phyloP scores from a whole-genome alignment of 2,329 filamentous ascomycete species.

The Epicoccum sorghinum region DNA sequence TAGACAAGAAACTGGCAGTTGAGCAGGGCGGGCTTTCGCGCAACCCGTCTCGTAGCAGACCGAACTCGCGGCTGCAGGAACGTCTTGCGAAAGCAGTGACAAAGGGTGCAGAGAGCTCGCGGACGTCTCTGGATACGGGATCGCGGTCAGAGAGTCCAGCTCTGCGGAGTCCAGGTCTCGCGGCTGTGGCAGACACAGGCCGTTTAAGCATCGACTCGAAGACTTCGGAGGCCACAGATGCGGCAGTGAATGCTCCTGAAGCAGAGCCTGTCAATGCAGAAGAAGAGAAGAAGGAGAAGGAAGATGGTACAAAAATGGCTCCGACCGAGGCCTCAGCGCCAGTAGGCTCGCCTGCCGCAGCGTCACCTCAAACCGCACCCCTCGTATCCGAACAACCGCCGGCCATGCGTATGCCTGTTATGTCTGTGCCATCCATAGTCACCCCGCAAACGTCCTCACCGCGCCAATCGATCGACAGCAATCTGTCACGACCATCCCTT shows the following conservation, averaged over 20 bases:
- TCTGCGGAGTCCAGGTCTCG: conserved; percentile 35
- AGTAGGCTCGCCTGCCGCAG: conserved; percentile 7
- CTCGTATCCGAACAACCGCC: conserved; percentile 47
- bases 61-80: conserved; percentile 86
- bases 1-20: conserved; percentile 38
- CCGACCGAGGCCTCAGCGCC: conserved; percentile 34
- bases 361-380: conserved; percentile 22
- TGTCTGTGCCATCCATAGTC: conserved; percentile 42
- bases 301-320: conserved; percentile 25
- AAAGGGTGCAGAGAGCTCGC: conserved; percentile 66
- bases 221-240: conserved; percentile 37
- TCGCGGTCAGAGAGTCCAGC: conserved; percentile 62
- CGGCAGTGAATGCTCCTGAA: conserved; percentile 19
- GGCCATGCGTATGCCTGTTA: conserved; percentile 32
- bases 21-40: conserved; percentile 58
- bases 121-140: conserved; percentile 56
- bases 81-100: conserved; percentile 86
- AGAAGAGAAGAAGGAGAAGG: conserved; percentile 9
- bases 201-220: conserved; percentile 54
- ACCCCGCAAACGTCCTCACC: conserved; percentile 37
- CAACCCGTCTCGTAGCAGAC: conserved; percentile 67
- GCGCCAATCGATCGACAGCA: conserved; percentile 43
- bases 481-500: conserved; percentile 37
- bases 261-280: conserved; percentile 19
- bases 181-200: conserved; percentile 41